Conservation (phyloP, 352 stramenopile genomes). For the Globisporangium heterothallicum region DNA sequence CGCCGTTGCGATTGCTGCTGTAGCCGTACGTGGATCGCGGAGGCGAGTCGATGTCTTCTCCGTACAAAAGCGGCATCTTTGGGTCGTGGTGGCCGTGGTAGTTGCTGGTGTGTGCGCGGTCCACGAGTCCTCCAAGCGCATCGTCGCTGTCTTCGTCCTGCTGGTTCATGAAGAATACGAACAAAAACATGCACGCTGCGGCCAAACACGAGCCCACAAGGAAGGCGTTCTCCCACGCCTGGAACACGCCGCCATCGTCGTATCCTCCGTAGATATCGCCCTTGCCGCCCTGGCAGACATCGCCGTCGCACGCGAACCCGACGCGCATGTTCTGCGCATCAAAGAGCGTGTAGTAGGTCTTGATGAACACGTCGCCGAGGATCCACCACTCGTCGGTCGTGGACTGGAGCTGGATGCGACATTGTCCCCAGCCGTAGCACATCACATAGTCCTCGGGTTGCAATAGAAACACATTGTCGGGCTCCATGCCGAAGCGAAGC, state of each 20-base stretch:
- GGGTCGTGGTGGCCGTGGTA: conserved; percentile 30
- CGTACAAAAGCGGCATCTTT: conserved; percentile 60
- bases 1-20: conserved; percentile 12
- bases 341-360: conserved; percentile 91
- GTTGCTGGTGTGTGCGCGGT: conserved; percentile 15
- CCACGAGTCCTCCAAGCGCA: conserved; percentile 24
- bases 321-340: conserved; percentile 85
- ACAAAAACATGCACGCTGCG: conserved; percentile 70
- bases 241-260: conserved; percentile 35
- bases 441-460: conserved; percentile 76
- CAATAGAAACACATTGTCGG: conserved; percentile 81
- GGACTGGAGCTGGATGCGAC: conserved; percentile 74
- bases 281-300: conserved; percentile 66
- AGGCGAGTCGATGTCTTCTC: conserved; percentile 18
- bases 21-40: conserved; percentile 6
- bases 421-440: conserved; percentile 70
- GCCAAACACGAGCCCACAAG: conserved; percentile 65
- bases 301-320: conserved; percentile 81
- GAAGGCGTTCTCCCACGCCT: conserved; percentile 59
- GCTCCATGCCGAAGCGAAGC: conserved; percentile 75
- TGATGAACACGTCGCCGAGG: conserved; percentile 87
- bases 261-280: conserved; percentile 56
- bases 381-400: conserved; percentile 84
- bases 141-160: conserved; percentile 43
- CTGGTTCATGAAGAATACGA: conserved; percentile 79